phyloP scores from a whole-genome alignment of 306 rosid genomes.

The Vachellia pachyceras region DNA sequence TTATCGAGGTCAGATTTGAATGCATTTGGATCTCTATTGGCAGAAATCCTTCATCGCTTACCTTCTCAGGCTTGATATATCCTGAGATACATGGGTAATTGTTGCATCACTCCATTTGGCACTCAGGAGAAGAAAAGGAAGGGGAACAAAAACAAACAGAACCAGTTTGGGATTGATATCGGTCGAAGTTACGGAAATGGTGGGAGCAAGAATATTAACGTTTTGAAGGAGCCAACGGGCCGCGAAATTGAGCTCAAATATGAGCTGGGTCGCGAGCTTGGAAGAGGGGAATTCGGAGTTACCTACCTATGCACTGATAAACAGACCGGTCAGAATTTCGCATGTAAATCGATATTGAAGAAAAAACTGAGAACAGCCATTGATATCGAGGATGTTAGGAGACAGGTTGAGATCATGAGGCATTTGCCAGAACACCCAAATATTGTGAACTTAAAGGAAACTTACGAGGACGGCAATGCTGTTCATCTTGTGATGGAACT shows the following conservation, averaged over 20 bases:
- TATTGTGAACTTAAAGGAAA: slow-evolving; percentile 77
- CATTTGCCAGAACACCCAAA: slow-evolving; percentile 71
- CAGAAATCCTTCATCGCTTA: background rate
- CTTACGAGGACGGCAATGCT: slow-evolving; percentile 82
- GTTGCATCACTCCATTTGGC: slow-evolving; percentile 63
- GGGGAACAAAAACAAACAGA: slow-evolving; percentile 55
- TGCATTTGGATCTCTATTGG: slow-evolving; percentile 11
- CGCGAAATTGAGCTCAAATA: slow-evolving; percentile 66
- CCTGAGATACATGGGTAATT: slow-evolving; percentile 70
- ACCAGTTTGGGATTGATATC: slow-evolving; percentile 68
- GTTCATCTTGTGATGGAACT: slow-evolving; percentile 99
- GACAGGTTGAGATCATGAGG: slow-evolving; percentile 95
- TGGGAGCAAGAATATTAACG: slow-evolving; percentile 51
- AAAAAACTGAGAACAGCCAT: slow-evolving; percentile 80
- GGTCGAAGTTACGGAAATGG: slow-evolving; percentile 21
- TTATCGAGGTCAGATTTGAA: slow-evolving; percentile 13
- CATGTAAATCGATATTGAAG: slow-evolving; percentile 94
- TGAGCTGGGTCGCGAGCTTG: slow-evolving; percentile 85
- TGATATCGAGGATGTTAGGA: slow-evolving; percentile 86
- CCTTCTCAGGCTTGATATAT: background rate
- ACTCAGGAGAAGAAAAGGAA: slow-evolving; percentile 40
- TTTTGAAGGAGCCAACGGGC: slow-evolving; percentile 76
- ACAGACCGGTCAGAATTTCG: slow-evolving; percentile 54
- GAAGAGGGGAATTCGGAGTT: slow-evolving; percentile 91
- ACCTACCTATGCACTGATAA: slow-evolving; percentile 86